phyloP scores from a whole-genome alignment of 306 rosid species.

The Trifolium dubium region DNA sequence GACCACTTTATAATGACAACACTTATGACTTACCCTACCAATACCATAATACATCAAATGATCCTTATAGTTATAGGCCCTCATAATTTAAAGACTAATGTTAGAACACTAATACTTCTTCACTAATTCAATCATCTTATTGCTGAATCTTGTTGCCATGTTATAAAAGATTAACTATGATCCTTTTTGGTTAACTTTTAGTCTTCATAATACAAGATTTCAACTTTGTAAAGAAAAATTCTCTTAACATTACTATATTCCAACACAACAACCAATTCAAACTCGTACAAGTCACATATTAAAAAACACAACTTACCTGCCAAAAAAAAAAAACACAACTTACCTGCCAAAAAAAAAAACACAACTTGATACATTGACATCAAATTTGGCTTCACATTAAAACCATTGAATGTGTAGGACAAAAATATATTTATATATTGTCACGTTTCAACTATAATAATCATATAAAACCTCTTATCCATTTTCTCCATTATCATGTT shows the following conservation, averaged over 20 bases:
- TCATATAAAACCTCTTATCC: background rate
- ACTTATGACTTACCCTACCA: background rate
- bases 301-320: background rate
- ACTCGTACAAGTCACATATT: slow-evolving; percentile 8
- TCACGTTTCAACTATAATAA: background rate
- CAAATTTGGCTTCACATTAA: slow-evolving; percentile 10
- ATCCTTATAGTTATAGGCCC: background rate
- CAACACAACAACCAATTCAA: slow-evolving; percentile 12
- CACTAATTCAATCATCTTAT: background rate
- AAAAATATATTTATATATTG: background rate
- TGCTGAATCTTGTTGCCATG: background rate
- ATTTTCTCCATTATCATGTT: background rate
- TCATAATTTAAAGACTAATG: background rate
- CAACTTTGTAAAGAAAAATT: background rate
- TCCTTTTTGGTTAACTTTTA: background rate
- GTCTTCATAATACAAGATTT: background rate
- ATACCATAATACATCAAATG: background rate
- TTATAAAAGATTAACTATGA: no score
- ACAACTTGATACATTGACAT: slow-evolving; percentile 28
- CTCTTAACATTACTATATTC: background rate
- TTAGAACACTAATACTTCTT: no score
- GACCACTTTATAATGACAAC: background rate
- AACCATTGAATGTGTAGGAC: background rate
- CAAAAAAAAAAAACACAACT: background rate
- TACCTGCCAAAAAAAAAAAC: background rate